Evolutionary conservation across 2,329 filamentous ascomycete genomes (phyloP), one percentile per base, ranked within the genome.

Genomic region (Colletotrichum melonis): DNA sequence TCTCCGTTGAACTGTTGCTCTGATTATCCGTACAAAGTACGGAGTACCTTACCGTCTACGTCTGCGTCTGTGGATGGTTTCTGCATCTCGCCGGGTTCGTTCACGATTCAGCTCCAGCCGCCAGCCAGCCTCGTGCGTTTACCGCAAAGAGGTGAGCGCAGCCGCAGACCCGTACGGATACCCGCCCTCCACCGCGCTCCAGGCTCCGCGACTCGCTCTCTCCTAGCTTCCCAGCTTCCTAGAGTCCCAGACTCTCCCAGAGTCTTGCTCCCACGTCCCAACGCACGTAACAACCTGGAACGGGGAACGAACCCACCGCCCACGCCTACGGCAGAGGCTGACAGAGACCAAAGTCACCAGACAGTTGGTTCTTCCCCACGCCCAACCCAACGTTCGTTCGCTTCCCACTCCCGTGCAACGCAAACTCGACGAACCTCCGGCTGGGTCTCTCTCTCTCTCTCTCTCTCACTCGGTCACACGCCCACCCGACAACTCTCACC

Each of bases 121-220:
- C 67, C 71, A 73, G 71, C 71, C 38, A 42, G 67, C 28, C 38
- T 42, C 38, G 38, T 65, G 70, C 32, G 60, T 73, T 73, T 70
- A 54, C 35, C 28, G 28, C 46, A 52, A 49, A 52, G 38, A 49
- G 32, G 62, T 22, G 62, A 62, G 38, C n/a, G 46, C 63, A 56
- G 16, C 30, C 52, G 63, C 52, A 35, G 12, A 55, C 52, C n/a
- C 52, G 22, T 30, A 38, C n/a, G 8, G 28, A 8, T 16, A 64
- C 42, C 4, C 60, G 26, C 42, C 42, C 11, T 30, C 60, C 11
- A 52, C 38, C n/a, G 32, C 60, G 22, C 42, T 28, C 14, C 38
- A 42, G 38, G 38, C 38, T 42, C 38, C 38, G 38, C 38, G 38
- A 42, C 38, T 42, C 38, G 38, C 38, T 42, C 38, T 42, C 38